Evolutionary conservation across 176 grass and related monocot species (phyloP), one percentile per base, ranked within the genome.

Genomic region (Eragrostis nindensis): DNA sequence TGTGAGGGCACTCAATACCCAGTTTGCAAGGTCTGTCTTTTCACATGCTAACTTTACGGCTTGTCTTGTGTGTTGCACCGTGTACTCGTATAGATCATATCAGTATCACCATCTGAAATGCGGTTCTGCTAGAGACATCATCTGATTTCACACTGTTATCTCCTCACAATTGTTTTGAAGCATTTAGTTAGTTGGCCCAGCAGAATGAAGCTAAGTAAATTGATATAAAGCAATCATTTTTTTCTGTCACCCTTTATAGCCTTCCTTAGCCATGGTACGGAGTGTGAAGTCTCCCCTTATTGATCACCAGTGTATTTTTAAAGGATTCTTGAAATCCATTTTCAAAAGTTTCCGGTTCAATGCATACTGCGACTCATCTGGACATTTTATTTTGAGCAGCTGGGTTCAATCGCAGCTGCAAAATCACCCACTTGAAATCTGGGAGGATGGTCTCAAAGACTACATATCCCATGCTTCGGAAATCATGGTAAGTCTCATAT

Each of bases 381-480:
- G 13, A 13, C 68, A 54, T 88, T 56, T 62, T 55, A 52, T 80
- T 80, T 41, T 77, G 70, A 75, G 66, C 92, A 98, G 95, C 45
- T 98, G 95, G 95, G 87, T 98, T 66, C 89, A 94, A 75, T 85
- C 36, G 49, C 95, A 98, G 73, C 83, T 94, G 63, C 77, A 98
- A 66, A 87, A 91, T 38, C 90, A 98, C 85, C 95, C 85, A 43
- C 74, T 86, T n/a, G 95, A 98, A 78, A 86, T 98, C 56, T 98
- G 95, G 95, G 92, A 94, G 55, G 95, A 94, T 13, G 95, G 95
- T 47, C 15, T 92, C 1, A 89, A 61, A 48, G 90, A 98, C 70
- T 94, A 98, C 62, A n/a, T 92, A 80, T 91, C 83, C 19, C 95
- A 94, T 87, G 87, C 88, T 61, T 90, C 85, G 56, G 73, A 85